Evolutionary conservation across 2,329 filamentous ascomycete species (phyloP), one percentile per base, ranked within the genome.

Genomic region (Diaporthe destruens): DNA sequence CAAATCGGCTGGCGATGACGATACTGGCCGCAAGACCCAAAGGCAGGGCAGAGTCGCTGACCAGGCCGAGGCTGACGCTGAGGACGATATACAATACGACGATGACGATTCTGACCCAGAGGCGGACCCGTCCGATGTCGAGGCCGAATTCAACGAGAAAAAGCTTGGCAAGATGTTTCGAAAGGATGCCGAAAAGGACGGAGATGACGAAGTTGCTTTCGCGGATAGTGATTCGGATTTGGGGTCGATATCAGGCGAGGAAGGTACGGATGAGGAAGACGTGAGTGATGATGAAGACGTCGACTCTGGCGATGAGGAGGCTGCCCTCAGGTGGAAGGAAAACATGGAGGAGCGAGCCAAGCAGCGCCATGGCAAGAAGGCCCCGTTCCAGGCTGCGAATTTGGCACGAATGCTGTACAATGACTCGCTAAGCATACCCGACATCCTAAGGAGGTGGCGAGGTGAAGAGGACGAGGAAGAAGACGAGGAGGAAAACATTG

Each of bases 221-320:
- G 96, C 96, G 18, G 96, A 99, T 79, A 98, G 94, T 79, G 97
- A 99, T 81, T 99, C 96, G 0, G 97, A 99, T 80, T 87, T 99
- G 6, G 96, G 96, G 8, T 98, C 96, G 4, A 83, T 98, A 75
- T 97, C 94, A 11, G 85, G 83, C 0, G 84, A 84, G 7, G 83
- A 84, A 25, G 61, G 47, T 6, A 82, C 82, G 0, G 85, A 83
- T 5, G 85, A 84, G 14, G 83, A 85, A 0, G 84, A 85, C 25
- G 82, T 85, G 0, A 87, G 89, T n/a, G 88, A 89, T 53, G 84
- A 85, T 23, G 85, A 86, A 20, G 83, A 85, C 9, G 83, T 84
- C 12, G 80, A 82, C 36, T 88, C 86, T 2, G 89, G 89, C 23
- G 93, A 94, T 68, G 94, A 96, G 61, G 92, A 93, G 51, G 92